phyloP scores from a whole-genome alignment of 2,329 filamentous ascomycete species.

The Colletotrichum chrysophilum region DNA sequence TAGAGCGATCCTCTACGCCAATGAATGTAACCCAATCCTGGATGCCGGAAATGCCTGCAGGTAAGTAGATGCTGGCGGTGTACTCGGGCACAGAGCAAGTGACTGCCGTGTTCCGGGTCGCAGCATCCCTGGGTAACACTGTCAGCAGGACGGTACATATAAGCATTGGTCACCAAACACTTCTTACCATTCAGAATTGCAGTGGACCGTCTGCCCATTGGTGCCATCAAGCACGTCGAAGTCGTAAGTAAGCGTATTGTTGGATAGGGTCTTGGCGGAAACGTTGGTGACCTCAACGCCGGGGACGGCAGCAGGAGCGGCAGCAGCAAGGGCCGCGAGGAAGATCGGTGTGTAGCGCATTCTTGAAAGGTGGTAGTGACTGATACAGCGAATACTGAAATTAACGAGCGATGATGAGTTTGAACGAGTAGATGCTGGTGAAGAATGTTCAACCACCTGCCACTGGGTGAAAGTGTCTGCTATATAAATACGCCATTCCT shows the following conservation, averaged over 20 bases:
- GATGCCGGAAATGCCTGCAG: background rate
- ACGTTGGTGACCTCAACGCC: background rate
- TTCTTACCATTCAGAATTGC: background rate
- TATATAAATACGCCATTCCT: background rate
- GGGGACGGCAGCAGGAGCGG: background rate
- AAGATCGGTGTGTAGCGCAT: background rate
- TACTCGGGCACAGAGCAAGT: background rate
- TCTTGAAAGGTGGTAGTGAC: constrained; percentile 1
- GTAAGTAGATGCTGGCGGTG: background rate
- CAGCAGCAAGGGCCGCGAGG: background rate
- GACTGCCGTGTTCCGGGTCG: background rate
- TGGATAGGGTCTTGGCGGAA: background rate
- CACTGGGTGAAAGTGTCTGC: background rate
- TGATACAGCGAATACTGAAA: background rate
- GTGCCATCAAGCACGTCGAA: background rate
- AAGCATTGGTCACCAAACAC: background rate
- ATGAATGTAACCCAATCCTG: background rate
- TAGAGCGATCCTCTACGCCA: background rate
- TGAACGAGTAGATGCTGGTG: background rate
- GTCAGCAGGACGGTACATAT: background rate
- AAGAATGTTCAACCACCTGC: background rate
- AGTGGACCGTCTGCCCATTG: background rate
- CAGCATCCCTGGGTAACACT: background rate
- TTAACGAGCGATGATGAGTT: background rate
- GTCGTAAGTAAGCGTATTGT: background rate